Evolutionary conservation across 2,329 filamentous ascomycete genomes (phyloP).

Genomic region (Colletotrichum salicis): DNA sequence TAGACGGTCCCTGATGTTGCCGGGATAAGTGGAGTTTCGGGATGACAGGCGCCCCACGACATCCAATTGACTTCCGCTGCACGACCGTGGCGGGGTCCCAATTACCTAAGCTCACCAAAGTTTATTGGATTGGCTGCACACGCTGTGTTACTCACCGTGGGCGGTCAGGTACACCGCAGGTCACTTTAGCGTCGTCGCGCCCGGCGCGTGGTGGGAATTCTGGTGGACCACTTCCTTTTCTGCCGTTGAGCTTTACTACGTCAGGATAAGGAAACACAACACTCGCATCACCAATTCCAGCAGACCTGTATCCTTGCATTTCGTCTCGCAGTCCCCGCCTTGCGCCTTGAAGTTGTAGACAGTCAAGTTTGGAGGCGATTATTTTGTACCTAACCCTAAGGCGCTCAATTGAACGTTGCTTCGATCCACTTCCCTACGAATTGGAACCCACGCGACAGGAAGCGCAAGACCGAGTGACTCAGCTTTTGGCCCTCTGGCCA

Average conservation of each 20-base stretch:
- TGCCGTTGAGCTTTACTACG: conserved; percentile 34
- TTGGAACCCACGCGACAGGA: not conserved
- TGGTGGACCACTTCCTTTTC: conserved; percentile 17
- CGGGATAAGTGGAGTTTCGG: conserved; percentile 3
- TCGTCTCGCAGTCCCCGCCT: not conserved
- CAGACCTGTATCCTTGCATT: not conserved
- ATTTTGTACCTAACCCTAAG: too few species aligned
- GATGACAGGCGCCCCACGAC: conserved; percentile 23
- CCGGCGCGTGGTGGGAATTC: conserved; percentile 1
- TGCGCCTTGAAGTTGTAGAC: not conserved
- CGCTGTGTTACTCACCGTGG: not conserved
- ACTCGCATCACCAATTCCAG: conserved; percentile 21
- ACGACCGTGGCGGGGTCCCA: not conserved
- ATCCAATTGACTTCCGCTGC: not conserved
- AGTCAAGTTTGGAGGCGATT: not conserved
- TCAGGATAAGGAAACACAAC: conserved; percentile 33
- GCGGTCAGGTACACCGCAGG: conserved; percentile 5
- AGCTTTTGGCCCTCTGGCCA: not conserved
- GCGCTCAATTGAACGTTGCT: not conserved
- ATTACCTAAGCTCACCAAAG: not conserved
- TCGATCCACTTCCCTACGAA: not conserved
- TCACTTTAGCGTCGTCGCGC: conserved; percentile 14
- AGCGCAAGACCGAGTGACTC: not conserved
- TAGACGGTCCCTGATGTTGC: not conserved
- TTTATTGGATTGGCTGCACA: not conserved